Conservation (phyloP, 768 basidiomycete species). For the Agaricus blazei region DNA sequence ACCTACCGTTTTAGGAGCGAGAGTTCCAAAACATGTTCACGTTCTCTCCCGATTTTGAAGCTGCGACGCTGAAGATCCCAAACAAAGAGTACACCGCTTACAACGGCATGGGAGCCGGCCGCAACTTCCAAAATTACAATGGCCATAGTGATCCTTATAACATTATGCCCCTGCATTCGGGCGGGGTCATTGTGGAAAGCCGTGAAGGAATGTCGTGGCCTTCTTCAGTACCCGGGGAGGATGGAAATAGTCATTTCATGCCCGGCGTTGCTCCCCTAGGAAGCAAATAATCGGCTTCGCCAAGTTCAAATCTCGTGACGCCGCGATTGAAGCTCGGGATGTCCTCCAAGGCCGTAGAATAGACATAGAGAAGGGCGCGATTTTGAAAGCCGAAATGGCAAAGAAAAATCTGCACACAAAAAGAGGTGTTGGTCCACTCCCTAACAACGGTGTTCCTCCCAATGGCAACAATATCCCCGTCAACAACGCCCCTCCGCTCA, state of each 20-base stretch:
- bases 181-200: slow-evolving; percentile 77
- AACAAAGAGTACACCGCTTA: slow-evolving; percentile 86
- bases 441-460: slow-evolving; percentile 22
- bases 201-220: slow-evolving; percentile 76
- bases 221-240: slow-evolving; percentile 30
- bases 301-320: slow-evolving; percentile 83
- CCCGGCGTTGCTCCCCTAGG: slow-evolving; percentile 52
- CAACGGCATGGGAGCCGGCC: slow-evolving; percentile 12
- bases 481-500: slow-evolving; percentile 15
- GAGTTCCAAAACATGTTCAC: slow-evolving; percentile 99
- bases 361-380: slow-evolving; percentile 88
- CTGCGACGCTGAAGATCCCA: slow-evolving; percentile 95
- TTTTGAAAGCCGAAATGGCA: slow-evolving; percentile 98
- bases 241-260: slow-evolving; percentile 23
- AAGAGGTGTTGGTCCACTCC: slow-evolving; percentile 73
- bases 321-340: slow-evolving; percentile 86
- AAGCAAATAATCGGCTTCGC: slow-evolving; percentile 99
- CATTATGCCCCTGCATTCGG: slow-evolving; percentile 77
- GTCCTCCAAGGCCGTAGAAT: slow-evolving; percentile 84
- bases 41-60: slow-evolving; percentile 93
- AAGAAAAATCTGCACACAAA: slow-evolving; percentile 99
- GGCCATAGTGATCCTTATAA: slow-evolving; percentile 81
- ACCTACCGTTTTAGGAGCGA: slow-evolving; percentile 63
- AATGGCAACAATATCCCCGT: slow-evolving; percentile 14
- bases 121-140: slow-evolving; percentile 27